phyloP scores from a whole-genome alignment of 176 grass and related monocot genomes.

The Saccharum officinarum region DNA sequence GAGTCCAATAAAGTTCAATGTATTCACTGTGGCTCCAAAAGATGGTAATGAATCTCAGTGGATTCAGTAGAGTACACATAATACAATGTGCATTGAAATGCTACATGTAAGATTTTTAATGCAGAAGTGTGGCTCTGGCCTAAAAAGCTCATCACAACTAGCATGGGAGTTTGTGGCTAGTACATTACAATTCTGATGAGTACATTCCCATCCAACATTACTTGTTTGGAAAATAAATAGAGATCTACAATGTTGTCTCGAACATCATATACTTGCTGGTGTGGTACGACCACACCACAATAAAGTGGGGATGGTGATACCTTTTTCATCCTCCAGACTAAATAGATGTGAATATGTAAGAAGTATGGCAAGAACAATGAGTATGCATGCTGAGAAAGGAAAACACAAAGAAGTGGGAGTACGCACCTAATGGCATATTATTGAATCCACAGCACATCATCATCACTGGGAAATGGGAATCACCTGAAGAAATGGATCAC shows the following conservation, averaged over 20 bases:
- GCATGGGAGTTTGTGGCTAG: background rate
- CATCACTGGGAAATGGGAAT: slow-evolving; percentile 32
- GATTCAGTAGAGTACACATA: background rate
- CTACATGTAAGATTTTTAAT: slow-evolving; percentile 5
- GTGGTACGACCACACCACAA: background rate
- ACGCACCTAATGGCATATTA: slow-evolving; percentile 32
- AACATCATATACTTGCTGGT: background rate
- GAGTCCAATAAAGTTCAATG: background rate
- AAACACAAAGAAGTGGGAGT: background rate
- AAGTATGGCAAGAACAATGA: background rate
- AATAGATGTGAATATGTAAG: background rate
- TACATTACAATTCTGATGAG: background rate
- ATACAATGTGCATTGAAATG: background rate
- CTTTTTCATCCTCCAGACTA: background rate
- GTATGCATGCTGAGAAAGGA: background rate
- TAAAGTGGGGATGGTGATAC: background rate
- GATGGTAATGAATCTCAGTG: background rate
- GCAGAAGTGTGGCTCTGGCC: background rate
- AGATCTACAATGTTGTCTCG: background rate
- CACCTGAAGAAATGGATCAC: slow-evolving; percentile 28
- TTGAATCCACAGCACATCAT: slow-evolving; percentile 39
- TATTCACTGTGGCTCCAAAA: background rate
- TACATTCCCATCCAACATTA: background rate
- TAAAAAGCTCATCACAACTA: background rate
- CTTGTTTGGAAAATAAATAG: background rate